Percentiles rank a stretch among this genome's conserved stretches.
phyloP scores from a whole-genome alignment of 2,329 filamentous ascomycete species.

The Botryotinia globosa region DNA sequence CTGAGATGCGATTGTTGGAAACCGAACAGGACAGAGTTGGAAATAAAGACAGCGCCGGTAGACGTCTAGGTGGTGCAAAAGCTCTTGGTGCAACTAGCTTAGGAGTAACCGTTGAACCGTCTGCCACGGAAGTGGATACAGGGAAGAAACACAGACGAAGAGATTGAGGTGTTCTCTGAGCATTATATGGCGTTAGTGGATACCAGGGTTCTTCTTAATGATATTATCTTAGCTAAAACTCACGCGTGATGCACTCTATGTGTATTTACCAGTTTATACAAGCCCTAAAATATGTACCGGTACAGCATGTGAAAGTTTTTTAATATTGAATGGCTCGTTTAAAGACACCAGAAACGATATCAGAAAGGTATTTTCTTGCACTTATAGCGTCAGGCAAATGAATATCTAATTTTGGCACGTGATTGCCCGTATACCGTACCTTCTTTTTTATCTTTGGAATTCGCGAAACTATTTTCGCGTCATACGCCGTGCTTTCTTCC shows the following conservation, averaged over 20 bases:
- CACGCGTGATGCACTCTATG: not conserved
- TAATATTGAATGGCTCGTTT: not conserved
- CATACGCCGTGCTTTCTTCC: not conserved
- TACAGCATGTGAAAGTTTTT: not conserved
- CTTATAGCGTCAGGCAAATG: not conserved
- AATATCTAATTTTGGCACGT: not conserved
- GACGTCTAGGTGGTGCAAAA: constrained; percentile 34
- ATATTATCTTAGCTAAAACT: constrained; percentile 3
- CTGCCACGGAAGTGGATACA: constrained; percentile 21
- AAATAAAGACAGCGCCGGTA: constrained; percentile 44
- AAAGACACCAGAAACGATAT: not conserved
- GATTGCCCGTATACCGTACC: not conserved
- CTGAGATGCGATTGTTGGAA: constrained; percentile 59
- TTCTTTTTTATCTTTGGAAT: constrained; percentile 2
- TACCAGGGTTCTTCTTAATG: constrained; percentile 21
- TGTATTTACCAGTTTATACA: not conserved
- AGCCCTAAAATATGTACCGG: not conserved
- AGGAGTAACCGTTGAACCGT: constrained; percentile 32
- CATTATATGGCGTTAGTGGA: constrained; percentile 11
- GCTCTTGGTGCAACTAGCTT: constrained; percentile 37
- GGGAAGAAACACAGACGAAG: constrained; percentile 17
- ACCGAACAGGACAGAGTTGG: constrained; percentile 48
- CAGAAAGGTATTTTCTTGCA: not conserved
- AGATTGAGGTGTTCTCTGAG: constrained; percentile 13
- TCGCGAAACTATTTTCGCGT: constrained; percentile 15